Base-by-base conservation (phyloP, 2,329 filamentous ascomycete genomes). In the Chrysoporthe cubensis region DNA sequence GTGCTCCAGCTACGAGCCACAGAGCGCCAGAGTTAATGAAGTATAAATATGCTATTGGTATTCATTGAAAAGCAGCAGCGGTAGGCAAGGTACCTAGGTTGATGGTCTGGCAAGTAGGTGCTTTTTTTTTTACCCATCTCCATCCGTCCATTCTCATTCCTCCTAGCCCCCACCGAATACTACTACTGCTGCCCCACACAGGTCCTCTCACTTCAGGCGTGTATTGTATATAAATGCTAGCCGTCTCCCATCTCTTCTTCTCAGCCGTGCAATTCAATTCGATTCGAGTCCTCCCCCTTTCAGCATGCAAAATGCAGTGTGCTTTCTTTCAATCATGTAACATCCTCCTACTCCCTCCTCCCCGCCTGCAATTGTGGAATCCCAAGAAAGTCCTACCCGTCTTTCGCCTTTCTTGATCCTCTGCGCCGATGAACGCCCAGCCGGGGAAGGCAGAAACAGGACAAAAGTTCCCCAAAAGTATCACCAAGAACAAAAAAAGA, bases 351-450 rank as follows among this genome's bases (percentile, higher is more conserved):
- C 61, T 14, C 37, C 44, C 11, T 21, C 54, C 16, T 60, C 9
- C 32, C 32, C 34, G 7, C 34, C 18, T 57, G 16, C 34, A 21
- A 9, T 16, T 57, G 16, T 13, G 40, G 32, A 57, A 57, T 16
- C 54, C 34, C 32, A 18, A 37, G 16, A 34, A 57, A 26, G 3
- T 40, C 4, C 54, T 13, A n/a, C 32, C 54, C 18, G 8, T 40
- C 34, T 57, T 48, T 42, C 14, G 42, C 26, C 37, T 61, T 46
- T 63, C 48, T 54, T 63, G 34, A 18, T 14, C n/a, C 16, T 6
- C 14, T 48, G 16, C 64, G 26, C 60, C 61, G 42, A 32, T 11
- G 26, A 67, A 69, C 67, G 65, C 67, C 26, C 67, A 54, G 66
- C 54, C 62, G 21, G 64, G 40, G 54, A 67, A 67, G 48, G 63